Evolutionary conservation across 2,329 filamentous ascomycete species (phyloP).

Genomic region (Curvularia spicifera): DNA sequence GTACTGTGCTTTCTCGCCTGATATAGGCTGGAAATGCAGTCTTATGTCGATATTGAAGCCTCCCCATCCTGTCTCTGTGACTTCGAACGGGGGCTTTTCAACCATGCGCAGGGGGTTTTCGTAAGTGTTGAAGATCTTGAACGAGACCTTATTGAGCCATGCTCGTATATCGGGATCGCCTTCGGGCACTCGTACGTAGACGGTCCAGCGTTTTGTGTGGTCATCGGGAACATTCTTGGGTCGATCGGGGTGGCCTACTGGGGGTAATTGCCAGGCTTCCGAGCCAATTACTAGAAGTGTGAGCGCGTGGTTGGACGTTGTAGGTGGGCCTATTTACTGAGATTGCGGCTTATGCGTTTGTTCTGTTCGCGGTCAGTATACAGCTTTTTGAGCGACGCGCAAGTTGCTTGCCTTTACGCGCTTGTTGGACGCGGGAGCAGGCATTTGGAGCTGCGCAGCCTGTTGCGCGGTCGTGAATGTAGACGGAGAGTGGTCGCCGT

Average conservation of each 20-base stretch:
- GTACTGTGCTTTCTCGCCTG: constrained; percentile 93
- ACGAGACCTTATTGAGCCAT: constrained; percentile 96
- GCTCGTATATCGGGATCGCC: constrained; percentile 86
- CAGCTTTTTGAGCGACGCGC: not conserved
- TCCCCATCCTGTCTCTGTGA: constrained; percentile 94
- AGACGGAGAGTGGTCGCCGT: not conserved
- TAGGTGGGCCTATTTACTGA: constrained; percentile 34
- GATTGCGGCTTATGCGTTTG: constrained; percentile 51
- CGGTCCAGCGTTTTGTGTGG: constrained; percentile 96
- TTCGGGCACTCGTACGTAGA: constrained; percentile 90
- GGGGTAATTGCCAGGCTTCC: constrained; percentile 66
- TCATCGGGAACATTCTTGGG: constrained; percentile 77
- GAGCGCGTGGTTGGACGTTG: constrained; percentile 19
- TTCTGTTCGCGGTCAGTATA: constrained; percentile 40
- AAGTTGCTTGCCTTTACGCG: constrained; percentile 53
- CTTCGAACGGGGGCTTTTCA: constrained; percentile 80
- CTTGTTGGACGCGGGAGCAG: constrained; percentile 61
- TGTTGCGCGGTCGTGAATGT: not conserved
- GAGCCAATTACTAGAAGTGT: constrained; percentile 56
- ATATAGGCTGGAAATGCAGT: constrained; percentile 88
- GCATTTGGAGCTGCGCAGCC: constrained; percentile 51
- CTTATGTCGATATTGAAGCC: constrained; percentile 97
- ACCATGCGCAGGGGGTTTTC: constrained; percentile 80
- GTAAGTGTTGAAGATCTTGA: constrained; percentile 97
- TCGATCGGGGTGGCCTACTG: constrained; percentile 68